Conservation (phyloP, 768 basidiomycete genomes). For the Phylloporus sp. region DNA sequence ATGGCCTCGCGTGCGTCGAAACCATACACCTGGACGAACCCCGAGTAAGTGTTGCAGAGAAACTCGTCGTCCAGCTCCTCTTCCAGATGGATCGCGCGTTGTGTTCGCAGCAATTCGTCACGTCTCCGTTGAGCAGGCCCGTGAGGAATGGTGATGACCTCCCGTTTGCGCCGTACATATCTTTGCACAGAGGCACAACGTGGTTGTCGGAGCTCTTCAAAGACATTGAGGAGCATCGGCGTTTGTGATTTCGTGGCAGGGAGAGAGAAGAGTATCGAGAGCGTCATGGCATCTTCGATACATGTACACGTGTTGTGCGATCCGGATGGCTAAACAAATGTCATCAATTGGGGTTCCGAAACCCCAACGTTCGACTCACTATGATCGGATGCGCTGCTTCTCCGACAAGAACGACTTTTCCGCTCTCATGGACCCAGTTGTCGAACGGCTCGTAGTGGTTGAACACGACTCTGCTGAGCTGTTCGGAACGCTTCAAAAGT, state of each 20-base stretch:
- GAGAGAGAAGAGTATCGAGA: conserved; percentile 52
- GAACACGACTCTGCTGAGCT: conserved; percentile 27
- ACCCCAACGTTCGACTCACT: conserved; percentile 24
- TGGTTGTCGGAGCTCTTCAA: conserved; percentile 52
- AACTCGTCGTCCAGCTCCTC: conserved; percentile 38
- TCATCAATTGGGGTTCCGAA: not conserved
- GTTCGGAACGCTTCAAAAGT: conserved; percentile 13
- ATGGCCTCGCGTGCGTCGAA: conserved; percentile 50
- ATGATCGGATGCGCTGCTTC: conserved; percentile 56
- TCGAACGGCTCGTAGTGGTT: conserved; percentile 37
- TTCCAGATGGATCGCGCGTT: conserved; percentile 32
- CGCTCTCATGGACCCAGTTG: conserved; percentile 46
- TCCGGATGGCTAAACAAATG: conserved; percentile 40
- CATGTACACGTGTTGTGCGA: conserved; percentile 43
- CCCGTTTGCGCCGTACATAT: conserved; percentile 41
- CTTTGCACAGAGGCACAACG: conserved; percentile 38
- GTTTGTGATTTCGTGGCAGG: conserved; percentile 43
- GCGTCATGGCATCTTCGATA: conserved; percentile 58
- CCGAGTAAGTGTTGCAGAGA: conserved; percentile 44
- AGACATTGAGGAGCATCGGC: conserved; percentile 45
- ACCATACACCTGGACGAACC: conserved; percentile 43
- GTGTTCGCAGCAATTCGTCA: conserved; percentile 32
- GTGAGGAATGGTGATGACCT: conserved; percentile 36
- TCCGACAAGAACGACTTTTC: conserved; percentile 48
- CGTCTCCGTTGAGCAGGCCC: conserved; percentile 42